Conservation (phyloP, 257 asterid genomes). For the Craterostigma plantagineum region DNA sequence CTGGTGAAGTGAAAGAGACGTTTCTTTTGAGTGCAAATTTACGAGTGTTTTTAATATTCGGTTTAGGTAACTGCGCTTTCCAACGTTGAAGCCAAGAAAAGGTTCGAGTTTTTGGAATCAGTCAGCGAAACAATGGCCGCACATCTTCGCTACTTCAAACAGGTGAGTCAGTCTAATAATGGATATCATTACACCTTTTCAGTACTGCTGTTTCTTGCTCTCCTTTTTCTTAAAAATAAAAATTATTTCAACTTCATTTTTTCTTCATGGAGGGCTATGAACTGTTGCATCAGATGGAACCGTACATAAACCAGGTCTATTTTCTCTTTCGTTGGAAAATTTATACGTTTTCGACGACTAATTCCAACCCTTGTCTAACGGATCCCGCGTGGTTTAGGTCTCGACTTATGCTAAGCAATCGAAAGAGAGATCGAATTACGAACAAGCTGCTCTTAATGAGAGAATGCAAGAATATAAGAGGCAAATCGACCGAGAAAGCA, state of each 20-base stretch:
- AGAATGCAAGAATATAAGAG: conserved; percentile 95
- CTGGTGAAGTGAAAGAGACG: too few relatives aligned
- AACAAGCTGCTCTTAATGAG: conserved; percentile 93
- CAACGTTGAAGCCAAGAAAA: conserved; percentile 82
- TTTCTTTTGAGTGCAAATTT: too few relatives aligned
- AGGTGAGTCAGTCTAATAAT: conserved; percentile 25
- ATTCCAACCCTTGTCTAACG: too few relatives aligned
- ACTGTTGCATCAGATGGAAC: conserved; percentile 99
- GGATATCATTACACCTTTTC: conserved; percentile 5
- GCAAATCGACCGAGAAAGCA: conserved; percentile 85
- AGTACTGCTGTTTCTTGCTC: neutral
- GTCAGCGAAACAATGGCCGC: conserved; percentile 98
- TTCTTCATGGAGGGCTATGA: conserved; percentile 69
- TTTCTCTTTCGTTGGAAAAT: too few relatives aligned
- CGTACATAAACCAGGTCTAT: conserved; percentile 87
- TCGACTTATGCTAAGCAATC: conserved; percentile 94
- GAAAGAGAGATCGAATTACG: conserved; percentile 85
- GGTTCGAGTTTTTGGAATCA: conserved; percentile 96
- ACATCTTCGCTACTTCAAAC: conserved; percentile 96
- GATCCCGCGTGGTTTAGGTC: conserved; percentile 32
- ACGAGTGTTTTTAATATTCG: conserved; percentile 8
- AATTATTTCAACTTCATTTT: conserved; percentile 8
- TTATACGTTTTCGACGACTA: too few relatives aligned
- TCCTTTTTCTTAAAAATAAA: too few relatives aligned
- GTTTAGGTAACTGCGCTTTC: conserved; percentile 79